A percentile compares a stretch with the other conserved stretches of the same genome.
These are phyloP conservation scores for Suillus bovinus DNA, from an alignment of 768 basidiomycete species.

Conservation along the genomic window DNA sequence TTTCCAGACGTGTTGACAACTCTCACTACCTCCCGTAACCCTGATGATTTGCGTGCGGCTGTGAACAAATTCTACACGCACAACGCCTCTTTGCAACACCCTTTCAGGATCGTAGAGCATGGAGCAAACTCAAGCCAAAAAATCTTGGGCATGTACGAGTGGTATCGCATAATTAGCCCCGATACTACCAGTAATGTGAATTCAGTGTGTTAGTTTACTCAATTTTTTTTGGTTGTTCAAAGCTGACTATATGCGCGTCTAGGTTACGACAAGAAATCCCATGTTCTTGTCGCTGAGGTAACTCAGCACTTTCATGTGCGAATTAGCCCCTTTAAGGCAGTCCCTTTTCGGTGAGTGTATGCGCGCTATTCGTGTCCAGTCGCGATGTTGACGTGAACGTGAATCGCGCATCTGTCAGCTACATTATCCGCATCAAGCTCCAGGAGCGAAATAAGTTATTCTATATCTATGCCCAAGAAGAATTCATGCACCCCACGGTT, in stretches of 20 bases:
- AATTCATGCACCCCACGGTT: conserved; percentile 57
- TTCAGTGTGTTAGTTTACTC: conserved; percentile 25
- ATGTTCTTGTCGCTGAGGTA: conserved; percentile 45
- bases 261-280: conserved; percentile 48
- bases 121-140: conserved; percentile 48
- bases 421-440: conserved; percentile 49
- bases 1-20: conserved; percentile 43
- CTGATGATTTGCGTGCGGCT: conserved; percentile 49
- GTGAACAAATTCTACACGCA: conserved; percentile 49
- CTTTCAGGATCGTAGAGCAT: conserved; percentile 47
- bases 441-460: conserved; percentile 40
- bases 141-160: conserved; percentile 60
- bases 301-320: conserved; percentile 52
- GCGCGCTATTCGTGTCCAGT: neutral
- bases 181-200: conserved; percentile 42
- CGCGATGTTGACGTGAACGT: neutral
- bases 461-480: conserved; percentile 56
- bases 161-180: conserved; percentile 63
- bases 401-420: conserved; percentile 24
- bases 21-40: conserved; percentile 45
- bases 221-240: neutral
- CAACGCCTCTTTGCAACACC: conserved; percentile 57
- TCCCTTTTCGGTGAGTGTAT: conserved; percentile 43
- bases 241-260: conserved; percentile 1
- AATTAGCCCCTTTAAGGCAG: conserved; percentile 45